Evolutionary conservation across 1,284 basidiomycete genomes (phyloP), one percentile per base, ranked within the genome.

Genomic region (Thecaphora frezii): DNA sequence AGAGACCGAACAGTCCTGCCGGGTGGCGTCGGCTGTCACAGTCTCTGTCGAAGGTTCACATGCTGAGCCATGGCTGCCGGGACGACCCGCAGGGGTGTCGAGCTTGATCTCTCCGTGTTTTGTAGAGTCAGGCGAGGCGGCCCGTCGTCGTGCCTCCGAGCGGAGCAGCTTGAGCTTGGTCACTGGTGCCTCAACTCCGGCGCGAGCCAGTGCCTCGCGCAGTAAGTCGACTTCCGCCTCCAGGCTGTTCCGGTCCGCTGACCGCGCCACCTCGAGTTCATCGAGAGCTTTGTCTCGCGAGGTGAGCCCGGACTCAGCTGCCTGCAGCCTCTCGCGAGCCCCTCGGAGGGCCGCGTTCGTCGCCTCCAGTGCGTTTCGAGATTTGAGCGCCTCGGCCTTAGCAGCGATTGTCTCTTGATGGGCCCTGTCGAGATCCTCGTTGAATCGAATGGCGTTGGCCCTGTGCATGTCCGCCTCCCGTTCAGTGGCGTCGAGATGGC

Each of bases 341-440:
- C 43, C 41, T n/a, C 63, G 24, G 8, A 73, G 46, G 23, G 58
- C 44, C 37, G 25, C 36, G 10, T 65, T 66, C 18, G 54, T 37
- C 7, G 38, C 48, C 42, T 71, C 72, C 7, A 64, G 18, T 9
- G 23, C 38, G 3, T 42, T 38, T 12, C 61, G 53, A 3, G 46
- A 26, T 12, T 52, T 45, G 44, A 64, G 53, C 19, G 66, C 59
- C 21, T 71, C 70, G 2, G 59, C 60, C 33, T 57, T 56, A 16
- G 69, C 68, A 26, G 52, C 28, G 18, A 67, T 51, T 28, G 43
- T 53, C 12, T 47, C 53, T 12, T 43, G 26, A 45, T 71, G 58
- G 3, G 72, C 70, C 23, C 44, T 44, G 4, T 65, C 57, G 25
- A 73, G 39, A 33, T 73, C 65, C 21, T 51, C 58, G 18, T 61